Conservation (phyloP, 2,329 filamentous ascomycete species). For the Claviceps sp. region DNA sequence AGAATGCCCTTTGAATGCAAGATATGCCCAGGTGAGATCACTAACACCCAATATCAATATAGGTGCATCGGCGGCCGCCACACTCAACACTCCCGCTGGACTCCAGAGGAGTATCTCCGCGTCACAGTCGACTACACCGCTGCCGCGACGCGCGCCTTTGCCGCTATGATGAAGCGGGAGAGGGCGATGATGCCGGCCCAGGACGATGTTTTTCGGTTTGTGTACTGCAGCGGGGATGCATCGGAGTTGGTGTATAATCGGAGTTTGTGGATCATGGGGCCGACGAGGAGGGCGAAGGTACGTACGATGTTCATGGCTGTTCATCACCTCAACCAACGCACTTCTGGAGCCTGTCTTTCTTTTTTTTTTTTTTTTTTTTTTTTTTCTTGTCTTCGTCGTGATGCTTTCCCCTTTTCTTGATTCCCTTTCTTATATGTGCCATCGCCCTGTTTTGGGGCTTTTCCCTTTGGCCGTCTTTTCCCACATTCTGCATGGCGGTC, state of each 20-base stretch:
- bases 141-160: not conserved
- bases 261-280: constrained; percentile 3
- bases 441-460: not conserved
- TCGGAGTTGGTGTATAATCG: constrained; percentile 3
- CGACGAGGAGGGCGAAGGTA: constrained; percentile 3
- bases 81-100: constrained; percentile 1
- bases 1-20: not conserved
- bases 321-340: too few species aligned
- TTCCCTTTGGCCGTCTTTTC: not conserved
- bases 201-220: not conserved
- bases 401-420: too few species aligned
- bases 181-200: not conserved
- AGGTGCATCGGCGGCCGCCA: constrained; percentile 4
- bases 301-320: too few species aligned
- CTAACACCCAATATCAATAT: not conserved
- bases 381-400: not conserved
- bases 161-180: not conserved
- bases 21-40: not conserved
- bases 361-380: not conserved
- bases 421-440: too few species aligned
- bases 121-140: constrained; percentile 2
- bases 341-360: not conserved
- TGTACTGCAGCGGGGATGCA: constrained; percentile 1
- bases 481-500: too few species aligned
- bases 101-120: constrained; percentile 1